Conservation (phyloP, 2,329 filamentous ascomycete genomes). For the Cytospora chrysosperma region DNA sequence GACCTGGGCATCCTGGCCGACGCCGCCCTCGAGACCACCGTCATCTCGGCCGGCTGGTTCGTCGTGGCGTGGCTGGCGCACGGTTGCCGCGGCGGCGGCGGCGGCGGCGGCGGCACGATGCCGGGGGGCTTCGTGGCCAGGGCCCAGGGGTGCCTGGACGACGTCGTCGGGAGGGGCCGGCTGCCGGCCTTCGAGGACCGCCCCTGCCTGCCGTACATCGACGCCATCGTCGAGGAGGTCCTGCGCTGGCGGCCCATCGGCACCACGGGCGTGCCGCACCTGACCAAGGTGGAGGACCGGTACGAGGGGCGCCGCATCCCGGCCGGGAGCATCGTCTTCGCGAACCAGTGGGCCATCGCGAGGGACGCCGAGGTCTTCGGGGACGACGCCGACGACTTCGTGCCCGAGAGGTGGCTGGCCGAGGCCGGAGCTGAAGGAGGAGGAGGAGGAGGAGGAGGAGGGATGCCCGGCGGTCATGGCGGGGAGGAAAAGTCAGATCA, state of each 20-base stretch:
- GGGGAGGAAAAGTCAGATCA: not conserved
- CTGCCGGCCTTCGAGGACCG: conserved; percentile 30
- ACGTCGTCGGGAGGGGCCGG: conserved; percentile 31
- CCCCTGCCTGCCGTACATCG: conserved; percentile 30
- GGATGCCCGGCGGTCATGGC: not conserved
- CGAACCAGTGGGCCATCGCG: conserved; percentile 22
- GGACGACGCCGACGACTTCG: conserved; percentile 12
- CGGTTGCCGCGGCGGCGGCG: too few species aligned
- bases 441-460: not conserved
- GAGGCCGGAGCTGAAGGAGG: not conserved
- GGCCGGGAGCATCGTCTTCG: conserved; percentile 23
- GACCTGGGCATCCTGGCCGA: conserved; percentile 9
- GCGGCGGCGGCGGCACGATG: not conserved
- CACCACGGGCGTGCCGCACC: conserved; percentile 36
- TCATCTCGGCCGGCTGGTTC: conserved; percentile 8
- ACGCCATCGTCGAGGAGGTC: conserved; percentile 29
- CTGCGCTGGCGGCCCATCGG: conserved; percentile 31
- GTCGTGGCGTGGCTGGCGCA: conserved; percentile 12
- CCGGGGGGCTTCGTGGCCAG: conserved; percentile 2
- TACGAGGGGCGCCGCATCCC: conserved; percentile 25
- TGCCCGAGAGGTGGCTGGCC: conserved; percentile 22
- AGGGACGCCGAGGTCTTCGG: conserved; percentile 19
- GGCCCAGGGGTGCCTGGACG: conserved; percentile 34
- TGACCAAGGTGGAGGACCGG: conserved; percentile 30
- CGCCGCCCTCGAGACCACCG: conserved; percentile 9